Evolutionary conservation across 768 basidiomycete species (phyloP), one percentile per base, ranked within the genome.

Genomic region (Suillus placidus): DNA sequence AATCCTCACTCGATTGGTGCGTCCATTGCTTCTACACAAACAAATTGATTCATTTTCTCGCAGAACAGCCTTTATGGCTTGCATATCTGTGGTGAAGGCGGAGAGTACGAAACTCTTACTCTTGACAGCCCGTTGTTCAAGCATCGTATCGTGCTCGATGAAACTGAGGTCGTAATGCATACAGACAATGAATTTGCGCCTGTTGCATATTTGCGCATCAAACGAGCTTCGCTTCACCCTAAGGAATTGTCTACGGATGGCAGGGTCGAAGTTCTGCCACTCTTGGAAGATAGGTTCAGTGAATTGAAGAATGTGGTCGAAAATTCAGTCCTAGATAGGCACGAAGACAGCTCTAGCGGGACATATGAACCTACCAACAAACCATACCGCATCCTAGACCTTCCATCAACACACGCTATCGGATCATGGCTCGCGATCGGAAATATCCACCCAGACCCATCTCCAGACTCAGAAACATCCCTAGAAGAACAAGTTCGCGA

Each of bases 71-170:
- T 87, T 34, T 99, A 95, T 71, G 95, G 95, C 5, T 89, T 91
- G 0, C 97, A 99, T 73, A 85, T 97, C 2, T 98, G 97, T 67
- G 97, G 97, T 12, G 97, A 99, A 79, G 97, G 97, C 2, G 97
- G 97, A 2, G 97, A 99, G 79, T 99, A 98, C 77, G 97, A 99
- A 75, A 93, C 91, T 0, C 80, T 99, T 64, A 98, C 97, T 1
- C 80, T 95, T 14, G 93, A 97, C 69, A 92, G 91, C 67, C 93
- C 96, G 0, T 72, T 97, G 14, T 99, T 96, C 85, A 93, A 93
- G 69, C 83, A 84, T 45, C 82, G 84, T 12, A 90, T 99, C 42
- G 74, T 80, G 8, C 74, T 98, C 89, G 82, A 78, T 40, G 86
- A 88, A 54, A 84, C 84, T 1, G 89, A 94, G 69, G 86, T 85